phyloP scores from a whole-genome alignment of 805 yeast species.

The Nakazawaea ernobii region DNA sequence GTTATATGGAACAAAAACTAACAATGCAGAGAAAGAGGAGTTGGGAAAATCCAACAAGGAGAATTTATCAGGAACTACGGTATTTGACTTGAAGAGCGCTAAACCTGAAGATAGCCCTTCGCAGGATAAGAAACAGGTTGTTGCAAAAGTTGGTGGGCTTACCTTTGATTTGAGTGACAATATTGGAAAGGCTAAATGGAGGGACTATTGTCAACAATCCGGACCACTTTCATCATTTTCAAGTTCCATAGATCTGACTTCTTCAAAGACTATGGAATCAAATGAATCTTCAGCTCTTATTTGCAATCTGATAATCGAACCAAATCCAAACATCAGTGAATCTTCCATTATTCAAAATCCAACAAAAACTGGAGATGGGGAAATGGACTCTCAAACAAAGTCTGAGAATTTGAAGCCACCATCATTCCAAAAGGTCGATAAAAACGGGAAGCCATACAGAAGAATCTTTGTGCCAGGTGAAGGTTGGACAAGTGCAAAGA shows the following conservation, averaged over 20 bases:
- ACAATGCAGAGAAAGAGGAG: constrained; percentile 10
- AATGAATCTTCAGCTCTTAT: no score
- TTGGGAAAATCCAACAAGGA: constrained; percentile 7
- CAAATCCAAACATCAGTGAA: background rate
- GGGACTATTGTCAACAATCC: constrained; percentile 16
- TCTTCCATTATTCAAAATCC: no score
- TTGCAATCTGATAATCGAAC: background rate
- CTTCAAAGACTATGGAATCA: background rate
- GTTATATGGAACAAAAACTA: no score
- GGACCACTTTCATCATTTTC: background rate
- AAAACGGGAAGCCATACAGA: constrained; percentile 34
- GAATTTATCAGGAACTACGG: background rate
- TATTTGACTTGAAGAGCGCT: background rate
- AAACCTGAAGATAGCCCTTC: background rate
- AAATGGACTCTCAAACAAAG: background rate
- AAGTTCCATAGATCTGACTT: background rate
- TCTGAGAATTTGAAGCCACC: constrained; percentile 8
- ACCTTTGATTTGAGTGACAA: constrained; percentile 25
- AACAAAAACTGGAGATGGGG: constrained; percentile 1
- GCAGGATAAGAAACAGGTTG: background rate
- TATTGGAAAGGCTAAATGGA: constrained; percentile 24
- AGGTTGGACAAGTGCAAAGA: constrained; percentile 43
- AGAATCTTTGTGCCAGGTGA: constrained; percentile 41
- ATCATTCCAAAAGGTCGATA: constrained; percentile 19
- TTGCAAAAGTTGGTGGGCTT: constrained; percentile 15